Percentiles rank a stretch among this genome's conserved stretches.
phyloP scores from a whole-genome alignment of 768 basidiomycete genomes.

The Boletus pseudopeckii region DNA sequence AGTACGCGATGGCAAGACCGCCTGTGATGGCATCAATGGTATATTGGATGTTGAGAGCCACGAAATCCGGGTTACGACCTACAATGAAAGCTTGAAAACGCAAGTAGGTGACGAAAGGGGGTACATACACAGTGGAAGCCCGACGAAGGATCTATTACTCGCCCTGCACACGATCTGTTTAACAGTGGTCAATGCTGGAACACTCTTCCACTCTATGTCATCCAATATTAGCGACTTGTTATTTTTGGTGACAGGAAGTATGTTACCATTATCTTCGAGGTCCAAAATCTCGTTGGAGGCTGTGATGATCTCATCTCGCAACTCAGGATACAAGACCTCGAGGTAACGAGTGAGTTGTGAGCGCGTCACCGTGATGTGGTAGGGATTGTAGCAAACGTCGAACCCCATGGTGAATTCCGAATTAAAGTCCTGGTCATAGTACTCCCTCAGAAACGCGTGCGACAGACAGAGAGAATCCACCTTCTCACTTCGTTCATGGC shows the following conservation, averaged over 20 bases:
- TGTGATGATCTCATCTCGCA: constrained; percentile 41
- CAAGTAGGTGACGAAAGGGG: neutral
- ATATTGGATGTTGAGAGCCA: constrained; percentile 27
- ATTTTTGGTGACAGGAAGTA: neutral
- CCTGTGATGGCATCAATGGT: constrained; percentile 26
- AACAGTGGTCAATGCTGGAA: constrained; percentile 27
- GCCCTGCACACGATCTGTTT: constrained; percentile 38
- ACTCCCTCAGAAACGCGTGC: neutral
- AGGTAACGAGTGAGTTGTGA: constrained; percentile 37
- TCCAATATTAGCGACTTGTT: neutral
- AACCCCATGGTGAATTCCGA: constrained; percentile 35
- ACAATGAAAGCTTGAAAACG: neutral
- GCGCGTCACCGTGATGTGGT: constrained; percentile 28
- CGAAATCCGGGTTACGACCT: constrained; percentile 40
- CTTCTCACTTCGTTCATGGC: constrained; percentile 32
- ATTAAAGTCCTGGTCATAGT: constrained; percentile 32
- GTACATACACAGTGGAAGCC: constrained; percentile 41
- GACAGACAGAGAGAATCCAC: too few species aligned
- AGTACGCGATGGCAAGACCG: constrained; percentile 19
- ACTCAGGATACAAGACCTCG: constrained; percentile 33
- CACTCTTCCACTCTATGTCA: constrained; percentile 38
- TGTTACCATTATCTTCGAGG: constrained; percentile 10
- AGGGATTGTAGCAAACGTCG: constrained; percentile 25
- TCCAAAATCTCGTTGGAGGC: constrained; percentile 39
- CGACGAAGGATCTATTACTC: constrained; percentile 48